Evolutionary conservation across 2,329 filamentous ascomycete species (phyloP), one percentile per base, ranked within the genome.

Genomic region (Curvularia lunata): DNA sequence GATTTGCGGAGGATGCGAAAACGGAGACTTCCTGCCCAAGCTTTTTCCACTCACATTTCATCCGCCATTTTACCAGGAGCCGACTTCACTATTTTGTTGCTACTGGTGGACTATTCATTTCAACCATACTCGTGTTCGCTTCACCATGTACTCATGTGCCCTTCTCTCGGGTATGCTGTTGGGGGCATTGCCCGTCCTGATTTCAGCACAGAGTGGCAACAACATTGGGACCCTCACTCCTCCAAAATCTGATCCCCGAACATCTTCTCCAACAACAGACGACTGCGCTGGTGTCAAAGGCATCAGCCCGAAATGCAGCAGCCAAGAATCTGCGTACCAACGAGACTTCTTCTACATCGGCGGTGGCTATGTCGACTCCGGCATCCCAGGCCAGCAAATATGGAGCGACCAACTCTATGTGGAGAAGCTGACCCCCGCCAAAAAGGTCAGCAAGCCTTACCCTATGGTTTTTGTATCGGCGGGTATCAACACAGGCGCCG

Each of bases 311-410:
- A 21, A 40, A 48, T 71, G 68, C 48, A 50, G 32, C 38, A 67
- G 61, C 10, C 61, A 64, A 21, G 68, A 71, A 63, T 62, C 60
- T 19, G 56, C 58, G 16, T 64, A 68, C 45, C 53, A 60, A 5
- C 63, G 66, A 34, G 66, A 70, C 54, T 58, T 62, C 28, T 70
- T 70, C 51, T 71, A 70, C 52, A 56, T 71, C n/a, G 67, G 68
- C 16, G 66, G 67, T 48, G 47, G 61, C 42, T 71, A 70, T 48
- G 58, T 67, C 42, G 56, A 69, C 21, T 68, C 55, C n/a, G 56
- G 62, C 12, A 60, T 63, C 23, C 60, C 61, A 8, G 61, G 66
- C 38, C 56, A 66, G 30, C 64, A 62, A 27, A 56, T 64, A 13
- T 62, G 56, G 56, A 61, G 52, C 27, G 63, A 68, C 34, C 59